Base-by-base conservation (phyloP, 345 rosid species). In the Citrus medica region DNA sequence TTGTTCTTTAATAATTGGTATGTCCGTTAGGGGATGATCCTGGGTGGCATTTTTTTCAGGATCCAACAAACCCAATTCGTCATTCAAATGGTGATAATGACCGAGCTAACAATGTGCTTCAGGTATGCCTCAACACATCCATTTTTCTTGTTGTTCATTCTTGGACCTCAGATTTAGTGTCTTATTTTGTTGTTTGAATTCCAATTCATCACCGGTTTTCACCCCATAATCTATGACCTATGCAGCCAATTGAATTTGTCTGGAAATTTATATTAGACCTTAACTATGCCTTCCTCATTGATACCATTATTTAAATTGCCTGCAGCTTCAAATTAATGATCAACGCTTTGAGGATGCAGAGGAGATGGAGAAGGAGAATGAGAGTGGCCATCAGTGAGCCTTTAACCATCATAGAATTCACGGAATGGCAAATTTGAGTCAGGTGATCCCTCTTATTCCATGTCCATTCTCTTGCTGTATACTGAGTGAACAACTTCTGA, bases 271-370 rank as follows among this genome's bases (percentile, higher is more conserved):
- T 17, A 51, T 3, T 42, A 10, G 51, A 42, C 14, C 14, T 40
- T 2, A 9, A 10, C 14, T 42, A 42, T 42, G 48, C 48, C 48
- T 42, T 42, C 14, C 12, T 42, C 48, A 42, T 42, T 71, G 35
- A 69, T 40, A 16, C 67, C 40, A 33, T 75, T 46, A 32, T 28
- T 69, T 33, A 33, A 59, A 37, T 10, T 75, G 28, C 60, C 24
- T 21, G 83, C 92, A 96, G 98, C 98, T 92, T 71, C 90, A 89
- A 69, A 96, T 92, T 73, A 84, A 89, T 72, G 98, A 96, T 76
- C 86, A 87, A 62, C 91, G 99, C 77, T 94, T 92, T 81, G 94
- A 92, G 32, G 98, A 96, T 83, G 97, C 94, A 0, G 99, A 96
- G 64, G 99, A 92, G 90, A 90, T 84, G 92, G 88, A 84, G 24